Evolutionary conservation across 306 rosid species (phyloP), one percentile per base, ranked within the genome.

Genomic region (Ziziphus jujuba): DNA sequence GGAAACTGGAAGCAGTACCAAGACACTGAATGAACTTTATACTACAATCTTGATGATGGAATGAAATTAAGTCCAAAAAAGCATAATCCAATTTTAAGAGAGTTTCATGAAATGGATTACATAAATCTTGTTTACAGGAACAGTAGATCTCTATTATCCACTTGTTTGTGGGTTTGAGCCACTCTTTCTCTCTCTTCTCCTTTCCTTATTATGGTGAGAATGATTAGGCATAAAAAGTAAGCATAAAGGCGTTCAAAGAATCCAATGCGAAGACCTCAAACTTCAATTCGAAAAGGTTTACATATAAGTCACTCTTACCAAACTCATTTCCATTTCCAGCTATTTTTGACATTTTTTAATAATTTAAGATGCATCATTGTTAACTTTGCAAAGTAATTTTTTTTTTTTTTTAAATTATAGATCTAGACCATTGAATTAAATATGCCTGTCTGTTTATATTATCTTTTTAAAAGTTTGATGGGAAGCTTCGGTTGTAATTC

Each of bases 191-290:
- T 8, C 45, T 40, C 10, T 40, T 40, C 2, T 9, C 10, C 9
- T 40, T 10, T 0, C 45, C 15, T 4, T 59, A 45, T 11, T 56
- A 63, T 24, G 65, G 51, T 57, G 24, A 17, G 36, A 69, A 69
- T 57, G 48, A 69, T 63, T 62, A n/a, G 16, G 47, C 48, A 23
- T 25, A 52, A 53, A 52, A 34, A 25, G 33, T 24, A 19, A 45
- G 9, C 24, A 12, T 19, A 53, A 61, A 23, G 21, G 22, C 6
- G 3, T 2, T 12, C 0, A 58, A 59, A 51, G 78, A 6, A 50
- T 73, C 61, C 59, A 34, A 62, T 53, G 74, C 5, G 36, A 31
- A 62, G 28, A 68, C 31, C 60, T 45, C 19, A 9, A 45, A 40
- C 45, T 51, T 36, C 50, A 34, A 47, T 4, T 22, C 38, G 33